A percentile compares a stretch with the other conserved stretches of the same genome.
phyloP scores from a whole-genome alignment of 2,329 filamentous ascomycete species.

The Xylariaceae sp. region DNA sequence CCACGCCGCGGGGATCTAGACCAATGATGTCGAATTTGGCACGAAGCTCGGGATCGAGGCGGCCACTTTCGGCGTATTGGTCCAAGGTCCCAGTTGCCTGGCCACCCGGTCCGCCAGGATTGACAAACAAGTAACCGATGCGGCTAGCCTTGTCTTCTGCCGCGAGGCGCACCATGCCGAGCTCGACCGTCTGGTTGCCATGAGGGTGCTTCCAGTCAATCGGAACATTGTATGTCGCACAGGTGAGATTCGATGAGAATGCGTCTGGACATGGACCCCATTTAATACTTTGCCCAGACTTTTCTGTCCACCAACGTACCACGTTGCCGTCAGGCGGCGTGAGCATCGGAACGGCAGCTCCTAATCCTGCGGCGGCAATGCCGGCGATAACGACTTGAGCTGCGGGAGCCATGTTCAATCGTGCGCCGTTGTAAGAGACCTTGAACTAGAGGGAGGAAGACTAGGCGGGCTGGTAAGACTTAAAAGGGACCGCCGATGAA shows the following conservation, averaged over 20 bases:
- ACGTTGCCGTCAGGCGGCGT: not conserved
- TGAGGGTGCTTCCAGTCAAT: conserved; percentile 34
- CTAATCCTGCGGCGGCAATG: conserved; percentile 17
- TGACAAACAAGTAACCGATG: conserved; percentile 48
- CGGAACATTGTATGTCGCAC: conserved; percentile 37
- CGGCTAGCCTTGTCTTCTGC: conserved; percentile 33
- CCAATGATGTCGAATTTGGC: conserved; percentile 50
- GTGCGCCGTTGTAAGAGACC: too few species aligned
- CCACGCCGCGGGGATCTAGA: conserved; percentile 51
- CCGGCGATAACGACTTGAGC: conserved; percentile 3
- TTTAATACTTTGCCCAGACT: conserved; percentile 18
- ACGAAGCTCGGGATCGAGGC: conserved; percentile 35
- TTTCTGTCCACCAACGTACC: conserved; percentile 17
- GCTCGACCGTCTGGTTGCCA: conserved; percentile 34
- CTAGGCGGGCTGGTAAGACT: too few species aligned
- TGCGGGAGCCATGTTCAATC: conserved; percentile 23
- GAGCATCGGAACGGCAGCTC: conserved; percentile 11
- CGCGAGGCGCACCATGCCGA: conserved; percentile 36
- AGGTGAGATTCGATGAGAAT: conserved; percentile 29
- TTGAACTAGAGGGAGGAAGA: too few species aligned
- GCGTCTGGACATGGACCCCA: conserved; percentile 26
- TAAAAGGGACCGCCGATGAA: too few species aligned
- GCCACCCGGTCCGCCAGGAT: conserved; percentile 49
- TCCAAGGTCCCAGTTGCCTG: conserved; percentile 37
- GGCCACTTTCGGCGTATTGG: conserved; percentile 7